Evolutionary conservation across 2,329 filamentous ascomycete species (phyloP).

Genomic region (Phialocephala sp.): DNA sequence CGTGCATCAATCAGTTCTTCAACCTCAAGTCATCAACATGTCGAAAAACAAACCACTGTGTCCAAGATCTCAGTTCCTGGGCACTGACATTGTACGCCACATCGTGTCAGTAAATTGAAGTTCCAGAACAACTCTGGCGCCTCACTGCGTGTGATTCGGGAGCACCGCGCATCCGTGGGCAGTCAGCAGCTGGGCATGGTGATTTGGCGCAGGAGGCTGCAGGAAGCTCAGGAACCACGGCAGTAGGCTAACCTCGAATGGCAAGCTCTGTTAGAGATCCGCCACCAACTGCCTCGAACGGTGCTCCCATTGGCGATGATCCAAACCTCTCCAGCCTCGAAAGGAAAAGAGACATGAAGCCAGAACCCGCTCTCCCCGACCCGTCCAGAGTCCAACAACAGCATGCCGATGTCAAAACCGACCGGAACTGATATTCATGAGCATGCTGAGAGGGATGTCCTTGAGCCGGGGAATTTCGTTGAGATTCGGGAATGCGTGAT

Average conservation of each 20-base stretch:
- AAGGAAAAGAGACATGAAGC: slow-evolving; percentile 2
- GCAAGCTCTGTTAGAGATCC: slow-evolving; percentile 13
- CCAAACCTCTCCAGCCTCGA: slow-evolving; percentile 11
- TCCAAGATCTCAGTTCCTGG: not conserved
- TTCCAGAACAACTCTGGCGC: slow-evolving; percentile 14
- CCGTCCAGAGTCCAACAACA: not conserved
- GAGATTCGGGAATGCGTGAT: slow-evolving; percentile 8
- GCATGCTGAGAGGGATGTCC: not conserved
- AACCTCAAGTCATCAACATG: not conserved
- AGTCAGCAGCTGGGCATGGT: slow-evolving; percentile 8
- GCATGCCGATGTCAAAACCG: not conserved
- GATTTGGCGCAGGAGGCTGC: slow-evolving; percentile 15
- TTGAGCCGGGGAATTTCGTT: not conserved
- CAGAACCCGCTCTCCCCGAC: slow-evolving; percentile 3
- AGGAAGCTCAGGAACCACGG: slow-evolving; percentile 10
- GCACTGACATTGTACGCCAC: slow-evolving; percentile 4
- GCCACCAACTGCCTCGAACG: slow-evolving; percentile 3
- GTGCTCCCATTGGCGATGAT: slow-evolving; percentile 6
- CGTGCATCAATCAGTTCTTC: not conserved
- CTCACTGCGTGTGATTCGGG: slow-evolving; percentile 13
- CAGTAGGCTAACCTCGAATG: slow-evolving; percentile 7
- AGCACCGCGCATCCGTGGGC: slow-evolving; percentile 5
- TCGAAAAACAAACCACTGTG: not conserved
- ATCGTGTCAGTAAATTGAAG: not conserved
- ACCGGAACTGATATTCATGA: slow-evolving; percentile 2